phyloP scores from a whole-genome alignment of 495 filamentous ascomycete species.

The Lepraria neglecta region DNA sequence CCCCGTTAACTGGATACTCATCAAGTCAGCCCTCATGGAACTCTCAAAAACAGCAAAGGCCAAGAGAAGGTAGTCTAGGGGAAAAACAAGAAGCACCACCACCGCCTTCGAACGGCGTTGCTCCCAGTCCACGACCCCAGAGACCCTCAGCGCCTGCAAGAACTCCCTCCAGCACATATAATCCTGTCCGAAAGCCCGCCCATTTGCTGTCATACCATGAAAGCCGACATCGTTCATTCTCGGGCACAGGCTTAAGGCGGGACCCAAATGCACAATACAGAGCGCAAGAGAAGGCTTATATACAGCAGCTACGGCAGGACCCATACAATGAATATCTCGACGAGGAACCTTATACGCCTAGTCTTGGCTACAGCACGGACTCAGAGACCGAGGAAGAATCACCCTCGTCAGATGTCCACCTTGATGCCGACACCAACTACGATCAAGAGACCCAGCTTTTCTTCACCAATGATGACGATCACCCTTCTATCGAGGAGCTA shows the following conservation, averaged over 20 bases:
- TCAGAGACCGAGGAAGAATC: conserved; percentile 89
- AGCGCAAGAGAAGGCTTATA: conserved; percentile 77
- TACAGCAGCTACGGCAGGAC: conserved; percentile 67
- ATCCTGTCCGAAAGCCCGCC: conserved; percentile 66
- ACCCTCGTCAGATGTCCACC: conserved; percentile 74
- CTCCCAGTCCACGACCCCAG: conserved; percentile 40
- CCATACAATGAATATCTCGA: conserved; percentile 66
- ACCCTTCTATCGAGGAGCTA: conserved; percentile 82
- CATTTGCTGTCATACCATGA: conserved; percentile 49
- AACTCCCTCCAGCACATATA: conserved; percentile 67
- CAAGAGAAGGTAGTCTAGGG: conserved; percentile 28
- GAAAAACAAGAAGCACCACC: conserved; percentile 23
- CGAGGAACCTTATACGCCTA: conserved; percentile 62
- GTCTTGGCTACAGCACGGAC: conserved; percentile 59
- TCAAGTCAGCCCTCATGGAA: conserved; percentile 28
- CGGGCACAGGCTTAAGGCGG: conserved; percentile 44
- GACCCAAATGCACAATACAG: conserved; percentile 76
- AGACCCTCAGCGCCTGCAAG: conserved; percentile 56
- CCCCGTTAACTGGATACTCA: conserved; percentile 31
- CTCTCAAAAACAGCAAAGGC: conserved; percentile 26
- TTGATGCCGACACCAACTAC: conserved; percentile 69
- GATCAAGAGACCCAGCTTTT: conserved; percentile 92
- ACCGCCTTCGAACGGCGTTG: conserved; percentile 20
- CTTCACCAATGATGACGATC: conserved; percentile 75
- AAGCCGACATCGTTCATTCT: conserved; percentile 49